Evolutionary conservation across 2,329 filamentous ascomycete genomes (phyloP).

Genomic region (Penicillium sp.): DNA sequence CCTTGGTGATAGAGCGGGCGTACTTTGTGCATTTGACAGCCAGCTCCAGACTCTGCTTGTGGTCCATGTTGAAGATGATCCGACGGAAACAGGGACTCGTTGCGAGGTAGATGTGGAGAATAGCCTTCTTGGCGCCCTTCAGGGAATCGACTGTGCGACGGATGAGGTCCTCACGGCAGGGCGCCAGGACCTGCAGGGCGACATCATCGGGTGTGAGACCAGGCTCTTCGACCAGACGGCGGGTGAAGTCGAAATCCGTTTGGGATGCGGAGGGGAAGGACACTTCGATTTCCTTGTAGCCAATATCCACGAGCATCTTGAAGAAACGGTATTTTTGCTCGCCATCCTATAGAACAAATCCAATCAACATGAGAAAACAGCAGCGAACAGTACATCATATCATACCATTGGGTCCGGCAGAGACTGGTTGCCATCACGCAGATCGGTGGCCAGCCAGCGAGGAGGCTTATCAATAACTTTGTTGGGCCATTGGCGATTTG

Average conservation of each 20-base stretch:
- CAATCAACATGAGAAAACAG: not conserved
- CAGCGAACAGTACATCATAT: not conserved
- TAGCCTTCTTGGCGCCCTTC: constrained; percentile 85
- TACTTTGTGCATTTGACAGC: constrained; percentile 84
- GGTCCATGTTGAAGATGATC: constrained; percentile 83
- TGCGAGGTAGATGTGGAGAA: constrained; percentile 93
- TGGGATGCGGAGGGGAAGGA: constrained; percentile 93
- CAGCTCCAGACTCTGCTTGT: constrained; percentile 76
- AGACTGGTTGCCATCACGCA: constrained; percentile 92
- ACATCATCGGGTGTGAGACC: constrained; percentile 85
- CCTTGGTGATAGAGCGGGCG: constrained; percentile 86
- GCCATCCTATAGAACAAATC: constrained; percentile 62
- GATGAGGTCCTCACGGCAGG: constrained; percentile 90
- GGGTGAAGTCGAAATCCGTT: constrained; percentile 94
- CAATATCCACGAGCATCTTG: constrained; percentile 85
- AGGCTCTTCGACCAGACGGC: constrained; percentile 79
- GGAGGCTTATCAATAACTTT: constrained; percentile 81
- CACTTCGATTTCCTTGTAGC: constrained; percentile 97
- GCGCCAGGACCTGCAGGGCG: constrained; percentile 86
- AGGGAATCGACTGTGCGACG: constrained; percentile 84
- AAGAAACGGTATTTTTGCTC: constrained; percentile 96
- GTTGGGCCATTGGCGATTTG: constrained; percentile 71
- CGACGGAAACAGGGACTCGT: constrained; percentile 94
- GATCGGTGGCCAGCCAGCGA: constrained; percentile 84
- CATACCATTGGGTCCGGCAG: constrained; percentile 87